A percentile compares a stretch with the other conserved stretches of the same genome.
phyloP scores from a whole-genome alignment of 2,329 filamentous ascomycete species.

The Knufia petricola region DNA sequence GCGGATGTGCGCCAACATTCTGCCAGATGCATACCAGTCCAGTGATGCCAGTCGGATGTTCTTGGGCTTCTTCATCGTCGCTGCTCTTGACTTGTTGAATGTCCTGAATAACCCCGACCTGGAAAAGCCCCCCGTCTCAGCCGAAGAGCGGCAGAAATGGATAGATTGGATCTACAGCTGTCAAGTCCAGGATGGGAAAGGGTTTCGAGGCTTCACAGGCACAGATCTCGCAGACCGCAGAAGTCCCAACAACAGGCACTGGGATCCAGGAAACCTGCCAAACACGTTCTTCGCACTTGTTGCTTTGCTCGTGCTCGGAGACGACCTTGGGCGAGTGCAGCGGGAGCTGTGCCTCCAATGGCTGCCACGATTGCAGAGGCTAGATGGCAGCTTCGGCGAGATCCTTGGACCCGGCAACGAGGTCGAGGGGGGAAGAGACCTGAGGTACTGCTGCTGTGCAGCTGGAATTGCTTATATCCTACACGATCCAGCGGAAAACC shows the following conservation, averaged over 20 bases:
- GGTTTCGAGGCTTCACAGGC: conserved; percentile 77
- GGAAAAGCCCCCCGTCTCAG: conserved; percentile 9
- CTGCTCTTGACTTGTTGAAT: conserved; percentile 71
- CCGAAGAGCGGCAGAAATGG: conserved; percentile 46
- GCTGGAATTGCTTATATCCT: conserved; percentile 75
- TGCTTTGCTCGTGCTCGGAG: conserved; percentile 56
- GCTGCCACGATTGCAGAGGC: conserved; percentile 65
- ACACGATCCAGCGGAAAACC: conserved; percentile 49
- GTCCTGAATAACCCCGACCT: conserved; percentile 40
- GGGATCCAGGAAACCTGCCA: conserved; percentile 73
- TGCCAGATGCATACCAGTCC: conserved; percentile 74
- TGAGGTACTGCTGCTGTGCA: conserved; percentile 80
- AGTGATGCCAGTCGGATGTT: conserved; percentile 88
- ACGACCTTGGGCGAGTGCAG: conserved; percentile 57
- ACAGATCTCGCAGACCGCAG: conserved; percentile 46
- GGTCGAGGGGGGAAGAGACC: conserved; percentile 66
- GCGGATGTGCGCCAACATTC: conserved; percentile 71
- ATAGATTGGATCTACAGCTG: conserved; percentile 74
- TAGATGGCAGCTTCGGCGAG: conserved; percentile 87
- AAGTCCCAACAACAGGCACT: conserved; percentile 45
- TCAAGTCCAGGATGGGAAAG: conserved; percentile 68
- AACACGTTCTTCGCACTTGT: conserved; percentile 84
- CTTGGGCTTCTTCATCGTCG: conserved; percentile 79
- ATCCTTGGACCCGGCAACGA: conserved; percentile 51
- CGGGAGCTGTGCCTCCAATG: conserved; percentile 60